Evolutionary conservation across 495 filamentous ascomycete species (phyloP).

Genomic region (Aspergillus indologenus): DNA sequence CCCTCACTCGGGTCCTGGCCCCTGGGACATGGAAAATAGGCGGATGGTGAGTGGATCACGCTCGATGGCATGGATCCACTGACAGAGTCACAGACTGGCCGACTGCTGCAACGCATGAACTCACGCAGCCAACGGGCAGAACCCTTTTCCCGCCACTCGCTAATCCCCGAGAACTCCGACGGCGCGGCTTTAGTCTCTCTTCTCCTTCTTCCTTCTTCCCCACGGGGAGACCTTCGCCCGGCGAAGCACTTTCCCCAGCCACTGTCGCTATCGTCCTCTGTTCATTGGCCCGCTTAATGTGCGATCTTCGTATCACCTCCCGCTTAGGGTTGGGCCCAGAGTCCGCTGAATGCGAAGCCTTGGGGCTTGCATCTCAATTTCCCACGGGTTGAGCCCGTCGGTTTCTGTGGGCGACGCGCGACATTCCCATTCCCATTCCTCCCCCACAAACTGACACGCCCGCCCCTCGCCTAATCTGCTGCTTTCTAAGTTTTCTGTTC

Average conservation of each 20-base stretch:
- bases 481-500: background rate
- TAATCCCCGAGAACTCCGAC: background rate
- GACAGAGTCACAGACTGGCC: background rate
- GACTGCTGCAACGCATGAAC: background rate
- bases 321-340: background rate
- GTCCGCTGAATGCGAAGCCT: background rate
- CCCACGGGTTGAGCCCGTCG: background rate
- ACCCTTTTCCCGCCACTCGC: conserved; percentile 3
- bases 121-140: conserved; percentile 13
- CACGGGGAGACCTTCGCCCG: conserved; percentile 14
- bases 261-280: background rate
- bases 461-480: background rate
- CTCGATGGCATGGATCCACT: background rate
- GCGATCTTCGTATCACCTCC: background rate
- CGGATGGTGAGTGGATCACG: background rate
- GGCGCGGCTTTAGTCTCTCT: background rate
- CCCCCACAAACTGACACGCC: background rate
- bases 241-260: conserved; percentile 16
- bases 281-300: background rate
- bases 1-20: background rate
- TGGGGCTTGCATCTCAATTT: background rate
- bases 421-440: background rate
- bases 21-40: too few species aligned
- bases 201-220: conserved; percentile 6
- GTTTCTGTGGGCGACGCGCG: background rate